Evolutionary conservation across 2,329 filamentous ascomycete species (phyloP), one percentile per base, ranked within the genome.

Genomic region (Apiospora saccharicola): DNA sequence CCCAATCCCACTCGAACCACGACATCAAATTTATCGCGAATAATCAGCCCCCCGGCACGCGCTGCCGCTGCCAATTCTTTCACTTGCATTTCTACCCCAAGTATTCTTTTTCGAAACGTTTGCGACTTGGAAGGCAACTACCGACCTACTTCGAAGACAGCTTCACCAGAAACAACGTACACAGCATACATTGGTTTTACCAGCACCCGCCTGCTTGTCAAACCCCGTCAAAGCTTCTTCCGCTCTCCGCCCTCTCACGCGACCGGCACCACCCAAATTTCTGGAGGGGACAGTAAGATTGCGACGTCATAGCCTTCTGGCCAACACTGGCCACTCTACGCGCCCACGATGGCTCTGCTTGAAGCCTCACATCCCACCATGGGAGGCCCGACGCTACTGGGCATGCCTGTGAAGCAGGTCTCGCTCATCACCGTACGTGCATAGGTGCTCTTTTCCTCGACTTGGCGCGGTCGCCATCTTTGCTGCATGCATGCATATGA

Each of bases 381-480:
- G 74, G 79, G 79, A 73, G 84, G 83, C 71, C 86, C 86, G 73
- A 85, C 81, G 37, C 78, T 88, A 70, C 80, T 90, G 77, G 91
- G 91, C 74, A 79, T 93, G 77, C 88, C 91, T 67, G 87, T 93
- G 86, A 93, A 93, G 85, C 89, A 91, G 79, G 81, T 92, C 43
- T 93, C 91, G 70, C 83, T 94, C 64, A 85, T 91, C 74, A 91
- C 89, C 72, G 91, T 92, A 85, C 24, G 30, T 41, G 57, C 34
- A 41, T 49, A 30, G 2, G 4, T 30, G 26, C 26, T 16, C 13
- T 34, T 69, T 34, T 10, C 34, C 16, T n/a, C 67, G 24, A n/a
- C n/a, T 30, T 70, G 47, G 57, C 57, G 24, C 41, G 37, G 30
- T 30, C 51, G 53, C 30, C 53, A 30, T n/a, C 53, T 34, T 37